Evolutionary conservation across 495 filamentous ascomycete genomes (phyloP), one percentile per base, ranked within the genome.

Genomic region (Aspergillus saccharolyticus): DNA sequence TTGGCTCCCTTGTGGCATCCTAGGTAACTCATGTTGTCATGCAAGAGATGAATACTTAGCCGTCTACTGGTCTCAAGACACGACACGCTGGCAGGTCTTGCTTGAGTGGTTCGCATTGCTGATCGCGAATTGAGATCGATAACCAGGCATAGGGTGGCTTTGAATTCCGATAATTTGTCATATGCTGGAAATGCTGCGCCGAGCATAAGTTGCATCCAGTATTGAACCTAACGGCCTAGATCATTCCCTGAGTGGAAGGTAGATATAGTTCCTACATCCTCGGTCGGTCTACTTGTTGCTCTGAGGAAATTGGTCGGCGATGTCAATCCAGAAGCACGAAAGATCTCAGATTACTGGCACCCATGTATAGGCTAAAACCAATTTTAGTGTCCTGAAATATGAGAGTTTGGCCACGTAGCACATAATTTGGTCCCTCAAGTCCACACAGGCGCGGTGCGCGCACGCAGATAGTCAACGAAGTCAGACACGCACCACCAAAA

Each of bases 371-470:
- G 20, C 28, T 46, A 56, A 22, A 18, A 17, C 52, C 28, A 54
- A 59, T 30, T 51, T 48, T 48, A 28, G 42, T 44, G 22, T 44
- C 20, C 51, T 49, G 20, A 53, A 55, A 55, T 51, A 21, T 58
- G 59, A 43, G 46, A 55, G 46, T 54, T 53, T 49, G 54, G 54
- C 47, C 54, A 63, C 54, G 22, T 39, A 58, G 25, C 30, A 39
- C 44, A 61, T 52, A 52, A 46, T 44, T 54, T 42, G 28, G 20
- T 6, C 16, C 46, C 43, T 7, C 15, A 16, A 21, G 6, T 2
- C 8, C 18, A 10, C 18, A 25, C 18, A 39, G 33, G 33, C 33
- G 33, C 33, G 33, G 33, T 39, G 33, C 10, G 33, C 33, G 33
- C 33, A 39, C 33, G 2, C 10, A 12, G 7, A 39, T 15, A 6